These are phyloP conservation scores for Cladophialophora yegresii DNA, from an alignment of 2,329 filamentous ascomycete genomes.

Conservation along the genomic window DNA sequence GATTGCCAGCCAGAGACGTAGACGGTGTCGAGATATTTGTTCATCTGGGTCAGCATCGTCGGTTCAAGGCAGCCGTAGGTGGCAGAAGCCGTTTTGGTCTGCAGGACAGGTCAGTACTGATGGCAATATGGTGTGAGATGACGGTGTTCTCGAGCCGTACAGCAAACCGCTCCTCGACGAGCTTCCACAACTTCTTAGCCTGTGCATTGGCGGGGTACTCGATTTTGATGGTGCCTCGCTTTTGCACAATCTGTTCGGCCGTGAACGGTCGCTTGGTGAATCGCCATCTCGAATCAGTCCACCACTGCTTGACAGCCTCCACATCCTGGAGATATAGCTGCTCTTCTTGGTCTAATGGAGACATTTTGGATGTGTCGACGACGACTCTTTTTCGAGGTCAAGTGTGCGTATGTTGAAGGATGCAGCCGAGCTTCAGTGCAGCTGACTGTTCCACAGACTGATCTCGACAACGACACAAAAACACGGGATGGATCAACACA, in stretches of 20 bases:
- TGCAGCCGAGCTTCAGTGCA: conserved; percentile 3
- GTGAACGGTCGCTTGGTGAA: conserved; percentile 91
- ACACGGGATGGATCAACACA: background rate
- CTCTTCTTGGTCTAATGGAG: conserved; percentile 65
- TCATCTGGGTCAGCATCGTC: conserved; percentile 99
- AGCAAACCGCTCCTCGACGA: conserved; percentile 82
- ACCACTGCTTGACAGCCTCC: conserved; percentile 88
- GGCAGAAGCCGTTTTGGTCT: conserved; percentile 84
- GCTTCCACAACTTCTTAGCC: conserved; percentile 92
- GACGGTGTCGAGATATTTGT: conserved; percentile 96
- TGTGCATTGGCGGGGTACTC: conserved; percentile 87
- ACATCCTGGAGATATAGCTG: conserved; percentile 79
- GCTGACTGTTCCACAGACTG: background rate
- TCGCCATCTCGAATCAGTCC: conserved; percentile 87
- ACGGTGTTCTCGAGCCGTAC: conserved; percentile 51
- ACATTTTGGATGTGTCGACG: conserved; percentile 41
- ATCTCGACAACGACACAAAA: background rate
- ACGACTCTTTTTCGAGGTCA: conserved; percentile 18
- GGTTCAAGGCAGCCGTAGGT: conserved; percentile 98
- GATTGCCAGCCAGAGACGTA: conserved; percentile 99
- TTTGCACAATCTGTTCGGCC: conserved; percentile 93
- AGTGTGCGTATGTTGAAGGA: background rate
- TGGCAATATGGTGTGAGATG: background rate
- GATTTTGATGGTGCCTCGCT: conserved; percentile 87
- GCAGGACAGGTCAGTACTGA: conserved; percentile 15